A percentile compares a stretch with the other conserved stretches of the same genome.
phyloP scores from a whole-genome alignment of 768 basidiomycete species.

The Kwoniella newhampshirensis region DNA sequence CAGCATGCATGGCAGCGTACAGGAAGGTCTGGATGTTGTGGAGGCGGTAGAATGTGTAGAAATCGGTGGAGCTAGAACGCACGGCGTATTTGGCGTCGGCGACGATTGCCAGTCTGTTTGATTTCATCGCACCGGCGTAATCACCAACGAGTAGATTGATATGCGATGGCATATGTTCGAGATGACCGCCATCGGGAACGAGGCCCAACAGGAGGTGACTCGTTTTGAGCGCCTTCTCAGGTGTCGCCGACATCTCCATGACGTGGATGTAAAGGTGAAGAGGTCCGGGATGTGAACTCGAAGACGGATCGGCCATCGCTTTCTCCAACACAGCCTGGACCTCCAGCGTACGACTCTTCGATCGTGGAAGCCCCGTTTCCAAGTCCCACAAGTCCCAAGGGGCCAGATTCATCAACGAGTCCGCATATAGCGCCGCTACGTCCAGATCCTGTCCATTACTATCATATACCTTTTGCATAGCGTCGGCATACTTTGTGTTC shows the following conservation, averaged over 20 bases:
- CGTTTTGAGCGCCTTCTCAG: conserved; percentile 35
- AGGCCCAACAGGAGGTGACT: conserved; percentile 30
- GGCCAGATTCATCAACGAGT: conserved; percentile 38
- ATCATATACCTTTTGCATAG: conserved; percentile 35
- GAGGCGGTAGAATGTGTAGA: conserved; percentile 40
- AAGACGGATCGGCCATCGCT: conserved; percentile 9
- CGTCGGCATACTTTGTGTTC: conserved; percentile 26
- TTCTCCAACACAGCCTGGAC: conserved; percentile 33
- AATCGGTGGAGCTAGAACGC: conserved; percentile 13
- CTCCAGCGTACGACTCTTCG: conserved; percentile 17
- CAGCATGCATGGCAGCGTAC: conserved; percentile 43
- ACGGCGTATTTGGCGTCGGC: conserved; percentile 32
- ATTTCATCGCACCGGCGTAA: conserved; percentile 38
- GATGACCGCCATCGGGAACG: conserved; percentile 42
- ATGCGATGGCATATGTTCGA: conserved; percentile 48
- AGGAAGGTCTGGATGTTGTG: conserved; percentile 40
- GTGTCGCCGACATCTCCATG: conserved; percentile 38
- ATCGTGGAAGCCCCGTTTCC: conserved; percentile 29
- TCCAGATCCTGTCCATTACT: conserved; percentile 33
- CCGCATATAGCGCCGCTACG: conserved; percentile 38
- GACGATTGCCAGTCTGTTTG: conserved; percentile 32
- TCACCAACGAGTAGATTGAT: conserved; percentile 46
- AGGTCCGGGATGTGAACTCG: conserved; percentile 30
- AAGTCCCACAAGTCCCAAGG: conserved; percentile 47
- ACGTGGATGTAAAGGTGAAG: conserved; percentile 46